Percentiles rank a stretch among this genome's conserved stretches.
phyloP scores from a whole-genome alignment of 2,329 filamentous ascomycete genomes.

The Corniculantispora saksenae region DNA sequence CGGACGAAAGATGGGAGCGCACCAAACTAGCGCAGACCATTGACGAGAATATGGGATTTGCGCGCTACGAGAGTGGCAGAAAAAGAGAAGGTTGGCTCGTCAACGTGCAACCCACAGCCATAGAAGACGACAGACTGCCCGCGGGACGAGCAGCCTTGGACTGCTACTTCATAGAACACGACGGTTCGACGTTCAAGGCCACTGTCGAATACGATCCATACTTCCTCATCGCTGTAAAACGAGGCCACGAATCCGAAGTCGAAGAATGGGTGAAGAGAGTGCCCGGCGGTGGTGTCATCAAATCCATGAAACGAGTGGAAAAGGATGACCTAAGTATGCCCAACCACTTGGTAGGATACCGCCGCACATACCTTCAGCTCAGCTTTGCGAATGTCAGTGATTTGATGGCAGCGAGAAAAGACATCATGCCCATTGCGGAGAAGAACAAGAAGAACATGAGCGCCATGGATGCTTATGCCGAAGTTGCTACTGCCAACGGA shows the following conservation, averaged over 20 bases:
- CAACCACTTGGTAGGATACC: slow-evolving; percentile 91
- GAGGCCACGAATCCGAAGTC: slow-evolving; percentile 85
- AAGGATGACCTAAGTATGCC: slow-evolving; percentile 95
- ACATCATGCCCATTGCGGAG: slow-evolving; percentile 87
- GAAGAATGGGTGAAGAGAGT: slow-evolving; percentile 91
- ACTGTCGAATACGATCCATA: slow-evolving; percentile 97
- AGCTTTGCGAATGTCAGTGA: slow-evolving; percentile 86
- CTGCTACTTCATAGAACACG: slow-evolving; percentile 94
- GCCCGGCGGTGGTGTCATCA: slow-evolving; percentile 77
- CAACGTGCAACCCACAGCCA: slow-evolving; percentile 86
- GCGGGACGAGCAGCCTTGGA: slow-evolving; percentile 89
- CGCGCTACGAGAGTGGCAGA: slow-evolving; percentile 85
- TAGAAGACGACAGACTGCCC: slow-evolving; percentile 81
- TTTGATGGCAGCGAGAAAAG: slow-evolving; percentile 78
- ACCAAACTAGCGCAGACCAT: slow-evolving; percentile 81
- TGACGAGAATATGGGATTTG: slow-evolving; percentile 93
- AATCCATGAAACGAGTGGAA: slow-evolving; percentile 73
- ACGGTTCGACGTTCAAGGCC: slow-evolving; percentile 89
- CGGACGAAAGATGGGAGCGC: slow-evolving; percentile 90
- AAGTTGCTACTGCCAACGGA: slow-evolving; percentile 75
- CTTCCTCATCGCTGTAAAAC: slow-evolving; percentile 87
- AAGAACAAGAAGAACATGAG: slow-evolving; percentile 96
- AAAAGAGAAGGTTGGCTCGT: slow-evolving; percentile 86
- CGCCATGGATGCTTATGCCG: slow-evolving; percentile 97
- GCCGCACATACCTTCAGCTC: slow-evolving; percentile 83